phyloP scores from a whole-genome alignment of 805 yeast genomes.

The Kodamaea lidongshanica region DNA sequence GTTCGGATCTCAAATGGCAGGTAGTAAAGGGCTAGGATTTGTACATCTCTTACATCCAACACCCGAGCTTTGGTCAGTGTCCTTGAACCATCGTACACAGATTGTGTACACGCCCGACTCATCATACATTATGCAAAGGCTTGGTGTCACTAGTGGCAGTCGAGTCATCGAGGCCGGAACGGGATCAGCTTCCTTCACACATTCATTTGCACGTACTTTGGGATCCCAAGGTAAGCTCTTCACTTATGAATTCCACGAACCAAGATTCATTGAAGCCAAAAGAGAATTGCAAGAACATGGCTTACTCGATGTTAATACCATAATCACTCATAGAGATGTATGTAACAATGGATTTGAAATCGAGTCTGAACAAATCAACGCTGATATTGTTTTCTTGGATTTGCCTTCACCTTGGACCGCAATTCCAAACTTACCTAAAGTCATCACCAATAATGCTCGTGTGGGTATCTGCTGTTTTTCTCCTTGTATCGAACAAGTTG shows the following conservation, averaged over 20 bases:
- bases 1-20: conserved; percentile 81
- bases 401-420: conserved; percentile 98
- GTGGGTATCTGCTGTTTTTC: conserved; percentile 89
- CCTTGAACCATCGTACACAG: conserved; percentile 95
- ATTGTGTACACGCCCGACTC: conserved; percentile 96
- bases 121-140: conserved; percentile 78
- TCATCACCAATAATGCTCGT: conserved; percentile 45
- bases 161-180: conserved; percentile 95
- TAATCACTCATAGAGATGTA: conserved; percentile 85
- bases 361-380: conserved; percentile 40
- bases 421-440: conserved; percentile 62
- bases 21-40: conserved; percentile 73
- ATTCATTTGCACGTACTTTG: conserved; percentile 80
- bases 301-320: conserved; percentile 44
- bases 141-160: conserved; percentile 67
- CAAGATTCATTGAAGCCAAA: conserved; percentile 72
- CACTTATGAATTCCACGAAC: conserved; percentile 88
- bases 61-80: conserved; percentile 94
- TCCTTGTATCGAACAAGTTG: conserved; percentile 97
- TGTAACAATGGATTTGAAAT: conserved; percentile 79
- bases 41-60: conserved; percentile 85
- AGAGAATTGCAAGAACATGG: conserved; percentile 73
- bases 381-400: conserved; percentile 78
- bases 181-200: conserved; percentile 94
- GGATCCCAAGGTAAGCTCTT: conserved; percentile 56